Base-by-base conservation (phyloP, 2,329 filamentous ascomycete genomes). In the Ascocoryne sarcoides region DNA sequence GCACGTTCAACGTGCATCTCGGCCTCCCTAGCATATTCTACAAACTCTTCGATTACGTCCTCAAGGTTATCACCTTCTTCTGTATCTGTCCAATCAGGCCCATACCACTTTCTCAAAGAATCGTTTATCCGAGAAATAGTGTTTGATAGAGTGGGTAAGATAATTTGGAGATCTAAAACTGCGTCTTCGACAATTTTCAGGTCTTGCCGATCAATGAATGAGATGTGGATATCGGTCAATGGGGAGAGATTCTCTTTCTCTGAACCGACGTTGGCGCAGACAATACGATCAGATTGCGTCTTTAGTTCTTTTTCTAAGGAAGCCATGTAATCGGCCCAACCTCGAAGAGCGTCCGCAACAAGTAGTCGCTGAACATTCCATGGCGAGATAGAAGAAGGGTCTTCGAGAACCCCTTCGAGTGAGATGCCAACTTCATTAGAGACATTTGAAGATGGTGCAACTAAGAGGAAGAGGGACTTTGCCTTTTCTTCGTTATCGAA, bases 311-410 rank as follows among this genome's bases (percentile, higher is more conserved):
- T 23, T 32, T 53, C 46, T 12, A 53, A 18, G 16, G 34, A 37
- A 32, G 42, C 36, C 37, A 53, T 52, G 32, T 53, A 53, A 17
- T 44, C 45, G 10, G 23, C 19, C 51, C 49, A 53, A 5, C 40
- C 43, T 21, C 31, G 40, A n/a, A 49, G 36, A 12, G 40, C 43
- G 26, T 47, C 45, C 10, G 49, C 42, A 19, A 53, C 10, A 10
- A 53, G 30, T 5, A 50, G 31, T 35, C 41, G 21, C 19, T 51
- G 46, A 2, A 51, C 10, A 32, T 45, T 43, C 45, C 44, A 51
- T 9, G 39, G 17, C 5, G 36, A 42, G 19, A 43, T 10, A n/a
- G 10, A 4, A 3, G 9, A 37, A 19, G 14, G 21, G 1, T 35
- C 5, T 2, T 42, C 15, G 7, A 44, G 16, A 26, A 10, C 37